Conservation (phyloP, 2,329 filamentous ascomycete species). For the Diatrype stigma region DNA sequence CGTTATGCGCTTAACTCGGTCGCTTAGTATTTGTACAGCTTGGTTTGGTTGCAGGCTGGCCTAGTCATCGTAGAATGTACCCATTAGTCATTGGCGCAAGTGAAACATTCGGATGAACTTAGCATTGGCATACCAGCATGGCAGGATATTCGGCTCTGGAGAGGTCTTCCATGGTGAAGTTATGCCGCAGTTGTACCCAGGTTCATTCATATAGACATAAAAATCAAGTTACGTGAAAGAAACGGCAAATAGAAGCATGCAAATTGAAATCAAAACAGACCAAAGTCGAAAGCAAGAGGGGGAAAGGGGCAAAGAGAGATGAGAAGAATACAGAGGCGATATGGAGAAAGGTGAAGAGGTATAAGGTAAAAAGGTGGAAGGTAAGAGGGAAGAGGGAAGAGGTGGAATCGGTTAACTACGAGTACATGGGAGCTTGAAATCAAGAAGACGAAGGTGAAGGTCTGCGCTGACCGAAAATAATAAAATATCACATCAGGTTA, state of each 20-base stretch:
- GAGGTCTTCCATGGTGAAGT: slow-evolving; percentile 63
- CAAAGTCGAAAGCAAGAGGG: slow-evolving; percentile 8
- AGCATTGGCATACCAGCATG: slow-evolving; percentile 70
- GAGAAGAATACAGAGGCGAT: not conserved
- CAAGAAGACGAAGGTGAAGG: slow-evolving; percentile 3
- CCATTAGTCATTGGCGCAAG: slow-evolving; percentile 13
- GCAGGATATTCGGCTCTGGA: slow-evolving; percentile 88
- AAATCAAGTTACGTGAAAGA: slow-evolving; percentile 16
- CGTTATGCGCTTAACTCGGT: slow-evolving; percentile 81
- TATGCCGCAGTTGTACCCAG: slow-evolving; percentile 7
- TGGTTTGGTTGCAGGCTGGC: slow-evolving; percentile 75
- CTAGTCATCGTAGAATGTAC: slow-evolving; percentile 40
- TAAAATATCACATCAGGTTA: too few relatives aligned
- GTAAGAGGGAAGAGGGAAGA: not conserved
- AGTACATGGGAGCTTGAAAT: slow-evolving; percentile 13
- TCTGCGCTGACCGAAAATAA: not conserved
- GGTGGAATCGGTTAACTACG: slow-evolving; percentile 5
- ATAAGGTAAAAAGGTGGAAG: slow-evolving; percentile 3
- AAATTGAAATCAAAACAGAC: slow-evolving; percentile 6
- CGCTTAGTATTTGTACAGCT: slow-evolving; percentile 76
- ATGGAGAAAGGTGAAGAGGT: not conserved
- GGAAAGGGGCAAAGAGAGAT: not conserved
- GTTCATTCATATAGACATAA: slow-evolving; percentile 28
- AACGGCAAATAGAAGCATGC: slow-evolving; percentile 25
- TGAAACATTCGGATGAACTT: slow-evolving; percentile 4